Conservation (phyloP, 148 eudicot species). For the Vaccinium corymbosum region DNA sequence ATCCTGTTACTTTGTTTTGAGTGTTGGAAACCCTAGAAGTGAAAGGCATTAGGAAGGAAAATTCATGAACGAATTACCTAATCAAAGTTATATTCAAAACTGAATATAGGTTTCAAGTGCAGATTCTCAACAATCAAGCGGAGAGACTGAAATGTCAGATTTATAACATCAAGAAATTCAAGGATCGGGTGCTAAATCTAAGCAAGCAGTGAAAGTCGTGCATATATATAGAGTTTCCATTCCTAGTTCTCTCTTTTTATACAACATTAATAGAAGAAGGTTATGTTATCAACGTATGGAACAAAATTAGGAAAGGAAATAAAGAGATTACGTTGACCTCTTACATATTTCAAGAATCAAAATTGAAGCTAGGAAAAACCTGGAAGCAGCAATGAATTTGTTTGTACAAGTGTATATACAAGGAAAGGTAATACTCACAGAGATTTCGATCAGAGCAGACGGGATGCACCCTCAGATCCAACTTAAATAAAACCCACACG, state of each 20-base stretch:
- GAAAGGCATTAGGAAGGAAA: not conserved
- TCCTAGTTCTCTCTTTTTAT: not conserved
- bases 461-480: not conserved
- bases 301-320: not conserved
- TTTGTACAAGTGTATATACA: not conserved
- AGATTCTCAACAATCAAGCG: not conserved
- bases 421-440: constrained; percentile 9
- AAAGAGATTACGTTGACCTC: not conserved
- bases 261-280: not conserved
- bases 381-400: not conserved
- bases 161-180: not conserved
- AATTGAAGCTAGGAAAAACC: not conserved
- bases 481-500: not conserved
- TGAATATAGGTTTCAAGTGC: not conserved
- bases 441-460: not conserved
- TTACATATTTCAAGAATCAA: constrained; percentile 11
- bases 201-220: not conserved
- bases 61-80: not conserved
- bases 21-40: not conserved
- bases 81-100: not conserved
- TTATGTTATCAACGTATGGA: not conserved
- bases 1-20: not conserved
- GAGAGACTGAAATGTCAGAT: not conserved
- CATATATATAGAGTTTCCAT: not conserved
- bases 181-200: constrained; percentile 2